Evolutionary conservation across 306 rosid genomes (phyloP).

Genomic region (Dryas alaskensis): DNA sequence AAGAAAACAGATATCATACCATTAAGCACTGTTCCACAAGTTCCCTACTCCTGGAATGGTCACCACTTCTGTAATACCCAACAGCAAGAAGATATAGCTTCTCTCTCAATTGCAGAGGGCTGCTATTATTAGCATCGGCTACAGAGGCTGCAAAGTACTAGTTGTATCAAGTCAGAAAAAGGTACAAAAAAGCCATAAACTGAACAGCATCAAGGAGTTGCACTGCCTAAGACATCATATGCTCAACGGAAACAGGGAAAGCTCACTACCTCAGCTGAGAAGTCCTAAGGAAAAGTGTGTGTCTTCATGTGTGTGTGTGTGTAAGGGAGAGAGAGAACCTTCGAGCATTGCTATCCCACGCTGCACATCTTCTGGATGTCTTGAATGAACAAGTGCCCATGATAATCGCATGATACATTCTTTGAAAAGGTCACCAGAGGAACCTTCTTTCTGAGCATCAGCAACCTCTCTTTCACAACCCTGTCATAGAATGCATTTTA

Average conservation of each 20-base stretch:
- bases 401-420: constrained; percentile 78
- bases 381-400: constrained; percentile 95
- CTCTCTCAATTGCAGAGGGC: constrained; percentile 66
- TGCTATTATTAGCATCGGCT: constrained; percentile 29
- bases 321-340: constrained; percentile 33
- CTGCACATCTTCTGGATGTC: constrained; percentile 67
- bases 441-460: constrained; percentile 55
- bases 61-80: constrained; percentile 77
- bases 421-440: constrained; percentile 51
- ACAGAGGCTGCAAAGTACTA: constrained; percentile 57
- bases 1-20: constrained; percentile 37
- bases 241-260: neutral
- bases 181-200: neutral
- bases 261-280: neutral
- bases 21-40: constrained; percentile 66
- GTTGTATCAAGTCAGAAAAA: neutral
- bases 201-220: neutral
- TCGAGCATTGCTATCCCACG: constrained; percentile 98
- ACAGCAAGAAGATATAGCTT: constrained; percentile 82
- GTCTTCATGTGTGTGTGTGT: neutral
- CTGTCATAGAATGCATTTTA: constrained; percentile 36
- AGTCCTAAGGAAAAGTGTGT: neutral
- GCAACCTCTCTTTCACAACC: constrained; percentile 86
- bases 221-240: neutral
- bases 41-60: constrained; percentile 61